Base-by-base conservation (phyloP, 345 rosid genomes). In the Arabidopsis arenosa region DNA sequence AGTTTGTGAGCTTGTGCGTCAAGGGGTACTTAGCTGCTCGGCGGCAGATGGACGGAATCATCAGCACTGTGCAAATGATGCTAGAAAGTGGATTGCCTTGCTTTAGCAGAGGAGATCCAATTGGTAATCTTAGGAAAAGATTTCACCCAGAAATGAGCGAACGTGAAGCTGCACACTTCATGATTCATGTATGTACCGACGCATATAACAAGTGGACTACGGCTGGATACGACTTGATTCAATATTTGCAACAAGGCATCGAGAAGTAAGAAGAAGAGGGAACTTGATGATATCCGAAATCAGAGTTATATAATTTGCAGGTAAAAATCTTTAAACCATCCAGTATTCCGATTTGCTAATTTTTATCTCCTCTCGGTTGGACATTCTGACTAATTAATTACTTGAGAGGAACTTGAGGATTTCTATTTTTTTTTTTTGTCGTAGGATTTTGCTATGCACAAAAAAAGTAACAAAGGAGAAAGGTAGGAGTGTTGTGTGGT, bases 201-300 rank as follows among this genome's bases (percentile, higher is more conserved):
- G 95, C 99, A 6, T 93, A 93, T 84, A 93, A 96, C 86, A 89
- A 93, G 64, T 93, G 93, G 99, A 89, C 92, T 3, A 93, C 99
- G 15, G 95, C 93, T 28, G 93, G 97, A 10, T 93, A 96, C 67
- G 98, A 96, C 83, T 83, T 93, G 80, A 96, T 93, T 64, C 98
- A 96, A 82, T 93, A 91, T 83, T 70, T 96, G 71, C 98, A 96
- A 75, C 98, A 93, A 80, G 98, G 97, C 76, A 92, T 96, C 69
- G 99, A 96, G 85, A 96, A 96, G 84, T 91, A 75, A 76, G 41
- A 40, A n/a, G 3, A 41, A 14, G 39, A 45, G 14, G 14, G 26
- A 7, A 2, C 14, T 13, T 7, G 11, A 35, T 55, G 64, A 35
- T 7, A 49, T 57, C 21, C 53, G 2, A 67, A 58, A 37, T 41